phyloP scores from a whole-genome alignment of 441 rosid species.

The Pelargonium myrrhifolium region DNA sequence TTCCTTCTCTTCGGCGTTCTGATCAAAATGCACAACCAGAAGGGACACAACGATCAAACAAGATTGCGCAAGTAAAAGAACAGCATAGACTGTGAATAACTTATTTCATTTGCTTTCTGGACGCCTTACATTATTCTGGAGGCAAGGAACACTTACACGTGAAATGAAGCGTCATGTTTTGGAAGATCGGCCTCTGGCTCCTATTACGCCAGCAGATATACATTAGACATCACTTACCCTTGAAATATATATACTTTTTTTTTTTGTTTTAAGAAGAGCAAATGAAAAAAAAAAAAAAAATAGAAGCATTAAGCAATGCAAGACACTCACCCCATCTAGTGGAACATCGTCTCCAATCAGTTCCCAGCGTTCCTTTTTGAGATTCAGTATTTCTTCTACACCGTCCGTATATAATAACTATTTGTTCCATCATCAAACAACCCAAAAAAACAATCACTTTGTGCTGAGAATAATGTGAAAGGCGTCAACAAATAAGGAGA shows the following conservation, averaged over 20 bases:
- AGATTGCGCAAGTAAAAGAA: background rate
- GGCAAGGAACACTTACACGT: constrained; percentile 32
- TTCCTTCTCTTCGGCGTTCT: constrained; percentile 20
- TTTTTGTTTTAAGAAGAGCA: background rate
- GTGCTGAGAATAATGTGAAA: constrained; percentile 10
- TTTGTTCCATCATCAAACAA: constrained; percentile 15
- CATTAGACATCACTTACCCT: background rate
- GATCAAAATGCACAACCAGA: constrained; percentile 15
- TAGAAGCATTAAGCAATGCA: background rate
- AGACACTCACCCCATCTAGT: constrained; percentile 28
- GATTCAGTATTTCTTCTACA: constrained; percentile 50
- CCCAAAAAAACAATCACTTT: background rate
- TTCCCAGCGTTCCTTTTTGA: constrained; percentile 41
- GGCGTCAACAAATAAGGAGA: background rate
- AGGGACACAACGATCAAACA: constrained; percentile 3
- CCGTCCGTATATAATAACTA: constrained; percentile 67
- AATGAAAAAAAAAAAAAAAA: background rate
- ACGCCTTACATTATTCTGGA: too few species aligned
- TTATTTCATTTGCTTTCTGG: background rate
- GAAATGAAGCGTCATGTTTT: constrained; percentile 27
- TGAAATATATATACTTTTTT: background rate
- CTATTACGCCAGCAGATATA: constrained; percentile 22
- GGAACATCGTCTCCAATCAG: constrained; percentile 27
- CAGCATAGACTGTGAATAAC: background rate
- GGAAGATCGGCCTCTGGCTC: constrained; percentile 28